Evolutionary conservation across 148 eudicot species (phyloP), one percentile per base, ranked within the genome.

Genomic region (Diospyros lotus): DNA sequence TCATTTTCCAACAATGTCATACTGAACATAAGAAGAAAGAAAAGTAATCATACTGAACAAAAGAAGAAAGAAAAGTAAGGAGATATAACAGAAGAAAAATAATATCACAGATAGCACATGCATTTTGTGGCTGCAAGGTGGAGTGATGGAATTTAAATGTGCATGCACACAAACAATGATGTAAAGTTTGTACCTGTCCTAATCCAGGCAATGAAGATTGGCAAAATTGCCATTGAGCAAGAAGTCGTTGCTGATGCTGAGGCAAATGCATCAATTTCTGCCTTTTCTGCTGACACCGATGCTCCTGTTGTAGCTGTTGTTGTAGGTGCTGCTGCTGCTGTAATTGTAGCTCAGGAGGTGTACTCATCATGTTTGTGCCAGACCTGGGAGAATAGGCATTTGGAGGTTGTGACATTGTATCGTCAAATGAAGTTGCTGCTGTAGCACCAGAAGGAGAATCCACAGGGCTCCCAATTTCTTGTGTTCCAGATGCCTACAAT

Each of bases 351-450:
- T 90, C 97, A 71, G 99, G 97, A 53, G 97, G 98, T 72, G 91
- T 89, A 81, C 91, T 91, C 93, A 89, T 90, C 87, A 91, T 84
- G 76, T 73, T 89, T 59, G 94, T 76, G 76, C 89, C 90, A 77
- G 99, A 93, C 77, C 99, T 93, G 28, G 99, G 99, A 39, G 99
- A 96, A 71, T 93, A 91, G 78, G 93, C 91, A 85, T 96, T 89
- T 56, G 84, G 90, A 52, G 91, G 76, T 9, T 98, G 99, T 54
- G 99, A 93, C 44, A 91, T 78, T 9, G 93, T 85, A 82, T 88
- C 93, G 69, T 96, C 97, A 73, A 91, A 89, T 68, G 97, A 83
- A 64, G 93, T 67, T 9, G 84, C 66, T 44, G 77, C 91, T 54
- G 86, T 76, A 58, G 82, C 82, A 78, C 84, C 89, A 65, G 94